Percentiles rank a stretch among this genome's conserved stretches.
Conservation (phyloP, 2,329 filamentous ascomycete species). For the Neoarthrinium moseri region DNA sequence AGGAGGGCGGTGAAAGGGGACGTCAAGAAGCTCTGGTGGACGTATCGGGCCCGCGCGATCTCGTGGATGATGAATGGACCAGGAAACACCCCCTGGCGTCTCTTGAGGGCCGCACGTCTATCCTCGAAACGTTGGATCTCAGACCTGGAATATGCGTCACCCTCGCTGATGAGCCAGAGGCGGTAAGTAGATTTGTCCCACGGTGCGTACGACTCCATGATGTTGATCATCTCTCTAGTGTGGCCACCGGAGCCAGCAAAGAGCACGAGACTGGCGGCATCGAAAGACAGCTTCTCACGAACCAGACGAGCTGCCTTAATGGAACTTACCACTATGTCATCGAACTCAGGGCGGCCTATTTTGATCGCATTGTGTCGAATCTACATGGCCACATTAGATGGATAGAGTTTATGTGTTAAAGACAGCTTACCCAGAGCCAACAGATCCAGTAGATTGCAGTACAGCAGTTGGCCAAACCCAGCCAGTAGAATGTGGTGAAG, state of each 20-base stretch:
- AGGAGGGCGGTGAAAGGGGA: constrained; percentile 63
- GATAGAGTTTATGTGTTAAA: too few relatives aligned
- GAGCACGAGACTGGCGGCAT: constrained; percentile 53
- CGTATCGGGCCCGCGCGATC: constrained; percentile 73
- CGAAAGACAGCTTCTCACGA: background rate
- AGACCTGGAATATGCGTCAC: constrained; percentile 69
- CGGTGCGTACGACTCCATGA: constrained; percentile 53
- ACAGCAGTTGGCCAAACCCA: too few relatives aligned
- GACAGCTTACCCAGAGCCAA: too few relatives aligned
- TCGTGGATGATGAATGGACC: constrained; percentile 62
- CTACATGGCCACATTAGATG: too few relatives aligned
- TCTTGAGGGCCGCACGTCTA: constrained; percentile 19
- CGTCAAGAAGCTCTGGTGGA: constrained; percentile 78
- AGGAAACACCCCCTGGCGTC: constrained; percentile 16
- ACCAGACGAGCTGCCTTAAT: background rate
- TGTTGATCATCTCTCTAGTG: constrained; percentile 89
- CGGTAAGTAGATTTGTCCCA: constrained; percentile 48
- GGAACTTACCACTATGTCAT: background rate
- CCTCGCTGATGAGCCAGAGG: constrained; percentile 78
- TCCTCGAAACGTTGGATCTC: constrained; percentile 60
- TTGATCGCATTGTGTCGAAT: background rate
- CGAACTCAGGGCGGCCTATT: background rate
- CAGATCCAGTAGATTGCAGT: too few relatives aligned
- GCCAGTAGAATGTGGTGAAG: too few relatives aligned
- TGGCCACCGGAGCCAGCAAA: constrained; percentile 93